These are phyloP conservation scores for Ephemerocybe angulata DNA, from an alignment of 768 basidiomycete species.

Conservation along the genomic window DNA sequence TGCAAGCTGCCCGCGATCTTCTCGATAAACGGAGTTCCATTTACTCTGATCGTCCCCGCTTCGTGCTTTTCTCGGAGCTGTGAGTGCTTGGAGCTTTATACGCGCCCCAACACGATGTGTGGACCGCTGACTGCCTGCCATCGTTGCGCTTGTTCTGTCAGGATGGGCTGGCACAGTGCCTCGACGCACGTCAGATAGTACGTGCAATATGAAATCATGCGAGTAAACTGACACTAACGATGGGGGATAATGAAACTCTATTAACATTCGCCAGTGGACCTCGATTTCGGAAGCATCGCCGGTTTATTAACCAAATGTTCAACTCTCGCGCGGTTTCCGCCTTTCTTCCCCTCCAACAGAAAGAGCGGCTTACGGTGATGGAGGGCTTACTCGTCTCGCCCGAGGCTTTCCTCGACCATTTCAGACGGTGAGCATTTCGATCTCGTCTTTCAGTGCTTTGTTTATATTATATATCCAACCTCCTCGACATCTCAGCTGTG, in stretches of 20 bases:
- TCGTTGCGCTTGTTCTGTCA: constrained; percentile 15
- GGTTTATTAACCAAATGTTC: constrained; percentile 47
- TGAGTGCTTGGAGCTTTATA: constrained; percentile 26
- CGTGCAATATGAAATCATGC: constrained; percentile 14
- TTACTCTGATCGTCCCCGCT: constrained; percentile 50
- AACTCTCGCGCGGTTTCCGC: constrained; percentile 38
- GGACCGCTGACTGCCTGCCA: constrained; percentile 2
- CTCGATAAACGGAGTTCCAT: constrained; percentile 53
- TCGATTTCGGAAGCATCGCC: constrained; percentile 50
- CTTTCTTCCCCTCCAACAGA: constrained; percentile 40
- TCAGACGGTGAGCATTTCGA: constrained; percentile 33
- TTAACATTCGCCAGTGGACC: constrained; percentile 33
- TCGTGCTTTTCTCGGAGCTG: constrained; percentile 47
- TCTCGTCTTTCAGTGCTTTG: neutral
- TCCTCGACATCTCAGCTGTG: constrained; percentile 32
- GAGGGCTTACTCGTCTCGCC: constrained; percentile 37
- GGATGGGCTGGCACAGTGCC: constrained; percentile 48
- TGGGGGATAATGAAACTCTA: constrained; percentile 4
- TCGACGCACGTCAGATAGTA: constrained; percentile 48
- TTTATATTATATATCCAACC: neutral
- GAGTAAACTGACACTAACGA: constrained; percentile 2
- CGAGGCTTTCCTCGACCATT: constrained; percentile 37
- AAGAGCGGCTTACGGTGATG: constrained; percentile 39
- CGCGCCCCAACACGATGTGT: neutral
- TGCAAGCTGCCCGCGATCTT: constrained; percentile 42